phyloP scores from a whole-genome alignment of 108 stramenopile genomes.

The Nitzschia sp. region DNA sequence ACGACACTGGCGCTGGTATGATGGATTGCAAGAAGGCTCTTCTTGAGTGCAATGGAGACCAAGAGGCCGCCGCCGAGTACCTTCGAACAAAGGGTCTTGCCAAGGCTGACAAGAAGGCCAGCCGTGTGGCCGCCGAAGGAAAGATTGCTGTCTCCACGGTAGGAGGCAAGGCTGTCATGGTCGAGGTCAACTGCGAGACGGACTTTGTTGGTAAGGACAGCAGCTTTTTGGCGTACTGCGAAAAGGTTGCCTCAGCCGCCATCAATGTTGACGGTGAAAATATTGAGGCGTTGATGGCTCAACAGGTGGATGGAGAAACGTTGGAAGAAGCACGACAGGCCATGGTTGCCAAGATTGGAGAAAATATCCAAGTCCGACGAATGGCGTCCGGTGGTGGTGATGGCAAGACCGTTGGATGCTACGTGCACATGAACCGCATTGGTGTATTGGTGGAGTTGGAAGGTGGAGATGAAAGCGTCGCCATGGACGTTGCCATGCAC shows the following conservation, averaged over 20 bases:
- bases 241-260: slow-evolving; percentile 61
- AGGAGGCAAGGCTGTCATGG: slow-evolving; percentile 70
- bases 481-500: slow-evolving; percentile 77
- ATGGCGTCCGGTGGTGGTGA: slow-evolving; percentile 48
- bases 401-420: slow-evolving; percentile 59
- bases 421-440: slow-evolving; percentile 75
- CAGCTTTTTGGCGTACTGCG: slow-evolving; percentile 62
- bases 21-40: slow-evolving; percentile 91
- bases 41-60: slow-evolving; percentile 70
- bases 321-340: slow-evolving; percentile 58
- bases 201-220: slow-evolving; percentile 73
- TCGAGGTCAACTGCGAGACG: slow-evolving; percentile 90
- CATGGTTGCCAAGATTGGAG: slow-evolving; percentile 78
- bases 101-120: slow-evolving; percentile 85
- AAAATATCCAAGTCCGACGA: slow-evolving; percentile 78
- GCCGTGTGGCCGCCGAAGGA: slow-evolving; percentile 77
- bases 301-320: slow-evolving; percentile 45
- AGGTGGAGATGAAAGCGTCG: slow-evolving; percentile 51
- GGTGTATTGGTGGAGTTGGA: slow-evolving; percentile 68
- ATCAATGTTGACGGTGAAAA: slow-evolving; percentile 42
- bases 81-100: slow-evolving; percentile 79
- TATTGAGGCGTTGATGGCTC: slow-evolving; percentile 50
- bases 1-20: slow-evolving; percentile 80
- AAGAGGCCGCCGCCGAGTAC: slow-evolving; percentile 68
- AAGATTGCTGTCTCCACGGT: slow-evolving; percentile 59